A percentile compares a stretch with the other conserved stretches of the same genome.
These are phyloP conservation scores for Linanthus parryae DNA, from an alignment of 148 eudicot species.

Conservation along the genomic window DNA sequence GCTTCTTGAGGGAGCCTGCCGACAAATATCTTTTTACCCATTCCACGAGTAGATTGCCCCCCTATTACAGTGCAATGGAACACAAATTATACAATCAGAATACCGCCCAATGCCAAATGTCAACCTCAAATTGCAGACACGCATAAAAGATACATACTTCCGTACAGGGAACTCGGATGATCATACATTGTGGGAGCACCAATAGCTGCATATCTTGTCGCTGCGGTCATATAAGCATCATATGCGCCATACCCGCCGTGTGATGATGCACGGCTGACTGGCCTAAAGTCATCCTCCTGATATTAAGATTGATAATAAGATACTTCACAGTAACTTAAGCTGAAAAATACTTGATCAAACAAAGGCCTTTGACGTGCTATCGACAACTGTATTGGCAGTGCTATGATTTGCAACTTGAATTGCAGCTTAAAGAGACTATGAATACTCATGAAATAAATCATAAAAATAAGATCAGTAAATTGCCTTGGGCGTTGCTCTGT, in stretches of 20 bases:
- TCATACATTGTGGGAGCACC: slow-evolving; percentile 98
- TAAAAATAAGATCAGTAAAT: too few species aligned
- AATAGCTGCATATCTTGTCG: slow-evolving; percentile 90
- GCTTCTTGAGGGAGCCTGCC: slow-evolving; percentile 98
- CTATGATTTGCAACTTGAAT: too few species aligned
- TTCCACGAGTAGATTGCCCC: slow-evolving; percentile 67
- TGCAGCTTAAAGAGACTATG: too few species aligned
- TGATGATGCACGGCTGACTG: slow-evolving; percentile 9
- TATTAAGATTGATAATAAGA: too few species aligned
- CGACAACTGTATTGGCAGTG: too few species aligned
- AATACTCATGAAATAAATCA: too few species aligned
- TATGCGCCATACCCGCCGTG: slow-evolving; percentile 98
- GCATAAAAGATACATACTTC: slow-evolving; percentile 67
- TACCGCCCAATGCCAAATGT: too few species aligned
- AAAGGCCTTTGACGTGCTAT: too few species aligned
- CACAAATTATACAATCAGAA: too few species aligned
- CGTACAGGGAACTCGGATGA: slow-evolving; percentile 67
- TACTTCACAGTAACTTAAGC: too few species aligned
- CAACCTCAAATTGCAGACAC: neutral
- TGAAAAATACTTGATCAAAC: too few species aligned
- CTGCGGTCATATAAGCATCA: slow-evolving; percentile 75
- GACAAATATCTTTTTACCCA: slow-evolving; percentile 88
- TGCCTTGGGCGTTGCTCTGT: slow-evolving; percentile 97
- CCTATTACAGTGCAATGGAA: slow-evolving; percentile 11
- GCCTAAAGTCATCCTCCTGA: slow-evolving; percentile 11